A percentile compares a stretch with the other conserved stretches of the same genome.
Conservation (phyloP, 2,329 filamentous ascomycete genomes). For the Cladosporium phlei region DNA sequence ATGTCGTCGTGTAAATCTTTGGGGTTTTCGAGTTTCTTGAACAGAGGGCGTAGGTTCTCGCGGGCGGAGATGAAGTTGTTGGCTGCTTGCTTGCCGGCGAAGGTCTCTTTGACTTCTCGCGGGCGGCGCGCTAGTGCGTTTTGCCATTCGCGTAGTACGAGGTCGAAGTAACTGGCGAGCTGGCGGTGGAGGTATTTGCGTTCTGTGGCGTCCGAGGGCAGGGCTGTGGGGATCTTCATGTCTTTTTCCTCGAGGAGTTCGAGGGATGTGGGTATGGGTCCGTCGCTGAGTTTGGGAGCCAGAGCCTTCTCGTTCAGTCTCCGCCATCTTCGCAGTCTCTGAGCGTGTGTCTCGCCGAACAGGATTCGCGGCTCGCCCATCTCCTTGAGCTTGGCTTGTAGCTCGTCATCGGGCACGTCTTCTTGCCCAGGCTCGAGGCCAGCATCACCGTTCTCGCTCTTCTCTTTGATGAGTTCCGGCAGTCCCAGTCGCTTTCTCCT, state of each 20-base stretch:
- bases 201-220: slow-evolving; percentile 60
- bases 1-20: slow-evolving; percentile 70
- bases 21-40: slow-evolving; percentile 78
- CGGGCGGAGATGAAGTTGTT: slow-evolving; percentile 81
- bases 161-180: slow-evolving; percentile 89
- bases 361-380: slow-evolving; percentile 68
- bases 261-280: slow-evolving; percentile 83
- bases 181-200: slow-evolving; percentile 76
- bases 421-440: slow-evolving; percentile 40
- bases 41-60: slow-evolving; percentile 83
- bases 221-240: slow-evolving; percentile 70
- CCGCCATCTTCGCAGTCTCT: slow-evolving; percentile 65
- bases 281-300: slow-evolving; percentile 52
- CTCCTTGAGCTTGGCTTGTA: slow-evolving; percentile 62
- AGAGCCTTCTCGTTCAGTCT: slow-evolving; percentile 48
- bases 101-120: slow-evolving; percentile 60
- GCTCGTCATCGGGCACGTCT: slow-evolving; percentile 66
- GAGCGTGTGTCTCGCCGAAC: slow-evolving; percentile 75
- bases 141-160: slow-evolving; percentile 89
- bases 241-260: slow-evolving; percentile 75
- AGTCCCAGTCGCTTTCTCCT: slow-evolving; percentile 74
- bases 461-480: slow-evolving; percentile 61
- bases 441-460: slow-evolving; percentile 36
- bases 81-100: slow-evolving; percentile 74
- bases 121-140: slow-evolving; percentile 62